These are phyloP conservation scores for Elsinoe ampelina DNA, from an alignment of 2,329 filamentous ascomycete genomes.

Conservation along the genomic window DNA sequence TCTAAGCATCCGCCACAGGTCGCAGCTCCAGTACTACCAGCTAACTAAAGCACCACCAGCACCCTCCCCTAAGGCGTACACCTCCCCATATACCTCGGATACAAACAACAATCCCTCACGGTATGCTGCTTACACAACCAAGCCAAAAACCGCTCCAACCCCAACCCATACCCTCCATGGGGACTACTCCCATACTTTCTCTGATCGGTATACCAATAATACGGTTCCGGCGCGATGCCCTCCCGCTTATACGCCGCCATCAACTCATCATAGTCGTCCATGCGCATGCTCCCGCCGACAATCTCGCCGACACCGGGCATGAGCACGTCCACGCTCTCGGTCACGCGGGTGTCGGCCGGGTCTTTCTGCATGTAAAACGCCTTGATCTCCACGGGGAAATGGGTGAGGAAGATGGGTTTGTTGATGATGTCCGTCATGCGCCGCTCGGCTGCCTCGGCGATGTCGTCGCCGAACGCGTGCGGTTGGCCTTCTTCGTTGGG, in stretches of 20 bases:
- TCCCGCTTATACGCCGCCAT: constrained; percentile 81
- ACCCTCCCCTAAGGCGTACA: constrained; percentile 57
- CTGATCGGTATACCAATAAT: constrained; percentile 99
- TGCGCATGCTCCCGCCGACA: constrained; percentile 93
- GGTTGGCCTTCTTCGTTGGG: constrained; percentile 85
- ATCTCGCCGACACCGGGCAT: constrained; percentile 97
- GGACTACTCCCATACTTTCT: constrained; percentile 87
- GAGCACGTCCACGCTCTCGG: constrained; percentile 77
- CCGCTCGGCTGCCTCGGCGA: constrained; percentile 93
- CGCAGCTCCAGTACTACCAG: background rate
- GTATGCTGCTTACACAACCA: constrained; percentile 60
- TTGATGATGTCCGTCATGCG: constrained; percentile 96
- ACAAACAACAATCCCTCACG: constrained; percentile 61
- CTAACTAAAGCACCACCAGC: no score
- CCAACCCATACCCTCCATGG: constrained; percentile 88
- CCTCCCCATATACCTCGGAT: constrained; percentile 70
- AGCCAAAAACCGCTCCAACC: constrained; percentile 70
- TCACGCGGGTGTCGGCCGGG: constrained; percentile 66
- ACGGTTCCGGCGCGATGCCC: constrained; percentile 71
- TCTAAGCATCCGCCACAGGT: background rate
- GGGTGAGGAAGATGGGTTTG: constrained; percentile 87
- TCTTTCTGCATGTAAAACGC: constrained; percentile 99
- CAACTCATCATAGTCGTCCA: constrained; percentile 82
- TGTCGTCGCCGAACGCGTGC: constrained; percentile 92
- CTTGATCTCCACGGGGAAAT: constrained; percentile 97